Percentiles rank a stretch among this genome's conserved stretches.
Evolutionary conservation across 192 early-diverging fungal species (phyloP).

Genomic region (Rhizoclosmatium globosum): DNA sequence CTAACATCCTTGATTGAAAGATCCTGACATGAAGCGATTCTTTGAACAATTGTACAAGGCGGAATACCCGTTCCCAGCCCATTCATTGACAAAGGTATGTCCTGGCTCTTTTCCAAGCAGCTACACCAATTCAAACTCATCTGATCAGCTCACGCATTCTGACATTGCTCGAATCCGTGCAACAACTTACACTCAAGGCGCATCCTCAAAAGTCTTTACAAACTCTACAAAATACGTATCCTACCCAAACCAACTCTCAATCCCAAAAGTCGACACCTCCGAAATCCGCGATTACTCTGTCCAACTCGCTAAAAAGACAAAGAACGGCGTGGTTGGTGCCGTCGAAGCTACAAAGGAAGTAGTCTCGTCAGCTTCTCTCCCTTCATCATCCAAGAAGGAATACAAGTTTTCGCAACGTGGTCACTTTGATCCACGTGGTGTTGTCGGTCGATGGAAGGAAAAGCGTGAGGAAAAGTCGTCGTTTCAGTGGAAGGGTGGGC

Average conservation of each 20-base stretch:
- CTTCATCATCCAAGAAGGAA: not conserved
- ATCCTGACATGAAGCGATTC: not conserved
- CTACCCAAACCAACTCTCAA: not conserved
- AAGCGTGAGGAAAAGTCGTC: too few species aligned
- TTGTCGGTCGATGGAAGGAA: too few species aligned
- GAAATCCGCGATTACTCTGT: not conserved
- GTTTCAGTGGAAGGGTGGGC: not conserved
- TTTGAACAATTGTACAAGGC: conserved; percentile 6
- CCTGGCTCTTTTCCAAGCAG: not conserved
- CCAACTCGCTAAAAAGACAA: not conserved
- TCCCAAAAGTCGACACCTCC: not conserved
- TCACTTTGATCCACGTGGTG: not conserved
- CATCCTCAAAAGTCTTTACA: not conserved
- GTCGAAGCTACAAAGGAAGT: not conserved
- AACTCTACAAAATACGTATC: not conserved
- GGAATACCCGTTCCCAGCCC: not conserved
- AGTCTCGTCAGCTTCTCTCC: not conserved
- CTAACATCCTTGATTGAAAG: not conserved
- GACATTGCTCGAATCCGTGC: not conserved
- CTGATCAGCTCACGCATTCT: not conserved
- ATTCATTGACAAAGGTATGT: conserved; percentile 9
- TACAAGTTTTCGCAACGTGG: not conserved
- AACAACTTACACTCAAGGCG: not conserved
- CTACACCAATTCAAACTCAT: not conserved
- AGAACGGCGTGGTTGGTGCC: not conserved